A percentile compares a stretch with the other conserved stretches of the same genome.
These are phyloP conservation scores for Fraxinus baroniana DNA, from an alignment of 305 asterid species.

Conservation along the genomic window DNA sequence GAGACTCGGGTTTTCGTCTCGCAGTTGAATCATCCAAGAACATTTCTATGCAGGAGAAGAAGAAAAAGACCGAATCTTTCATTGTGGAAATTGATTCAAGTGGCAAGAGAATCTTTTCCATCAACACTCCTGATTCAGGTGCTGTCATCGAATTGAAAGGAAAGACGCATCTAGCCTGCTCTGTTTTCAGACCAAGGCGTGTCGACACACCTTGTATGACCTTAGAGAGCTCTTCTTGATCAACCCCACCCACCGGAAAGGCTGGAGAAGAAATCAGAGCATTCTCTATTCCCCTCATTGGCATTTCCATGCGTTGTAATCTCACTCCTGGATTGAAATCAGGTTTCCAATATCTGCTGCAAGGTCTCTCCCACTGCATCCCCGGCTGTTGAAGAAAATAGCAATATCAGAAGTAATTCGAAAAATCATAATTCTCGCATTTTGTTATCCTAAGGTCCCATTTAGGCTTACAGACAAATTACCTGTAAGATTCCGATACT, in stretches of 20 bases:
- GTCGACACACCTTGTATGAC: constrained; percentile 23
- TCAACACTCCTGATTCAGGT: constrained; percentile 25
- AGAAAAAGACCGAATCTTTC: constrained; percentile 44
- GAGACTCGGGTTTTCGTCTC: background rate
- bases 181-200: constrained; percentile 37
- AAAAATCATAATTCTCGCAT: background rate
- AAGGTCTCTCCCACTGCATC: constrained; percentile 64
- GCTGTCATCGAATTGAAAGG: constrained; percentile 36
- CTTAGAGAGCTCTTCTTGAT: constrained; percentile 38
- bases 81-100: constrained; percentile 20
- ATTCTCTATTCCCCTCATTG: constrained; percentile 67
- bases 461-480: background rate
- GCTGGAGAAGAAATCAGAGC: constrained; percentile 39
- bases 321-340: constrained; percentile 30
- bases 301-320: constrained; percentile 45
- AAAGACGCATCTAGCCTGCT: constrained; percentile 32
- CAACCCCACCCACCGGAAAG: constrained; percentile 26
- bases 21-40: constrained; percentile 26
- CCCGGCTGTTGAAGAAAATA: constrained; percentile 50
- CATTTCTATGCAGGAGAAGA: constrained; percentile 53
- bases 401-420: background rate
- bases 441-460: background rate
- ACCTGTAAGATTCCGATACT: constrained; percentile 58
- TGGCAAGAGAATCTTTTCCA: constrained; percentile 24
- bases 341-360: constrained; percentile 32